Evolutionary conservation across 495 filamentous ascomycete species (phyloP).

Genomic region (Hypomontagnella submonticulosa): DNA sequence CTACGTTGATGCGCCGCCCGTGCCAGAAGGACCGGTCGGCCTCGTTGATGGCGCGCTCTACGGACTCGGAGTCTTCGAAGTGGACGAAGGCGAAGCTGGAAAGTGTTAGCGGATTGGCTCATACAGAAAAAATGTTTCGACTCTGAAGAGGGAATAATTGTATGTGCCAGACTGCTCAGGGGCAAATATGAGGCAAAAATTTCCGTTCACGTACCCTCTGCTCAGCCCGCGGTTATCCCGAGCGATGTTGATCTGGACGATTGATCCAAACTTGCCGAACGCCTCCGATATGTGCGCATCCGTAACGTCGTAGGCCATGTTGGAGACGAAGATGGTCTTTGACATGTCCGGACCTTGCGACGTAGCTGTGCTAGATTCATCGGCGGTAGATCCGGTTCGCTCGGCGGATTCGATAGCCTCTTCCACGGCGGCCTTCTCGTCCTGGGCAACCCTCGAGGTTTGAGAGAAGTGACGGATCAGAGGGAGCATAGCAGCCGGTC

Average conservation of each 20-base stretch:
- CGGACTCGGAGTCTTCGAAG: constrained; percentile 67
- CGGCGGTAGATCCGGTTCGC: background rate
- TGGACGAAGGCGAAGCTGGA: constrained; percentile 82
- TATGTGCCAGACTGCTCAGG: background rate
- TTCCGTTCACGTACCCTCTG: constrained; percentile 76
- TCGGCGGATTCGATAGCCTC: constrained; percentile 1
- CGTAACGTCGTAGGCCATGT: constrained; percentile 86
- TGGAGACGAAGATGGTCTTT: constrained; percentile 77
- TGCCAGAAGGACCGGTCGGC: constrained; percentile 78
- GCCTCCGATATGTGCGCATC: constrained; percentile 74
- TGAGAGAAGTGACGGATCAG: constrained; percentile 53
- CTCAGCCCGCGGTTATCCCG: constrained; percentile 80
- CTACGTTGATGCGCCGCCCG: constrained; percentile 77
- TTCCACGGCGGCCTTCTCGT: constrained; percentile 30
- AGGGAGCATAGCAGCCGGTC: constrained; percentile 35
- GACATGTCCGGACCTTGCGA: too few species aligned
- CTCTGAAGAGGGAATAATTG: background rate
- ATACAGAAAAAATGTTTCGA: too few species aligned
- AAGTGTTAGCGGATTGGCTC: constrained; percentile 47
- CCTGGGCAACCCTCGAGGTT: constrained; percentile 36
- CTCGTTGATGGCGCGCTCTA: constrained; percentile 68
- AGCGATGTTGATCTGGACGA: constrained; percentile 66
- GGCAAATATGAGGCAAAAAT: background rate
- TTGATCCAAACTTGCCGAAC: constrained; percentile 72
- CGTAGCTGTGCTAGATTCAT: too few species aligned